A percentile compares a stretch with the other conserved stretches of the same genome.
Evolutionary conservation across 2,329 filamentous ascomycete species (phyloP).

Genomic region (Thielaviopsis populi): DNA sequence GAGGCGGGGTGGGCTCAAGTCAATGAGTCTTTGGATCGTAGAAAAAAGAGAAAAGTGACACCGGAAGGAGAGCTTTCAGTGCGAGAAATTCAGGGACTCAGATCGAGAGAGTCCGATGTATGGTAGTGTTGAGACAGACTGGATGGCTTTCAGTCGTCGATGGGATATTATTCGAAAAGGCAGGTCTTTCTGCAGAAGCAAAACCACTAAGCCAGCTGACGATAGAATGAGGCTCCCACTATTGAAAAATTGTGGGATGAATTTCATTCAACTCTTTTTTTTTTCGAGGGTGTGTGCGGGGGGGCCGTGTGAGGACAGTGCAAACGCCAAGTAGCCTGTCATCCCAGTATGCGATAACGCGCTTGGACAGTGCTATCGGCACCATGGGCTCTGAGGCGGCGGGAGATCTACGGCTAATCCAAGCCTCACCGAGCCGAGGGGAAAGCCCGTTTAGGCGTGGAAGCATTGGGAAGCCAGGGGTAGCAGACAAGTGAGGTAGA

Average conservation of each 20-base stretch:
- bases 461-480: slow-evolving; percentile 7
- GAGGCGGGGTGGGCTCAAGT: slow-evolving; percentile 14
- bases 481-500: slow-evolving; percentile 6
- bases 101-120: background rate
- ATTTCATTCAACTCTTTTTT: slow-evolving; percentile 14
- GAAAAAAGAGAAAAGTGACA: background rate
- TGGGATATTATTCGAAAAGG: background rate
- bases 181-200: background rate
- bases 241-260: slow-evolving; percentile 15
- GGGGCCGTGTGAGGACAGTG: slow-evolving; percentile 10
- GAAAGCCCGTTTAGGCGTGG: background rate
- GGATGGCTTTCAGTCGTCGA: background rate
- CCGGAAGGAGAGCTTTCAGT: background rate
- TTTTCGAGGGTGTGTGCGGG: slow-evolving; percentile 16
- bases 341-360: background rate
- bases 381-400: background rate
- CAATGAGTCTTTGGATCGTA: background rate
- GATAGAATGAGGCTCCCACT: background rate
- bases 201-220: background rate
- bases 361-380: slow-evolving; percentile 4
- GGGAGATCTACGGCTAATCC: slow-evolving; percentile 14
- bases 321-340: background rate
- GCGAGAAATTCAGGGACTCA: background rate
- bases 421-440: slow-evolving; percentile 4
- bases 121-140: background rate